These are phyloP conservation scores for Penicillium atrosanguineum DNA, from an alignment of 495 filamentous ascomycete genomes.

Conservation along the genomic window DNA sequence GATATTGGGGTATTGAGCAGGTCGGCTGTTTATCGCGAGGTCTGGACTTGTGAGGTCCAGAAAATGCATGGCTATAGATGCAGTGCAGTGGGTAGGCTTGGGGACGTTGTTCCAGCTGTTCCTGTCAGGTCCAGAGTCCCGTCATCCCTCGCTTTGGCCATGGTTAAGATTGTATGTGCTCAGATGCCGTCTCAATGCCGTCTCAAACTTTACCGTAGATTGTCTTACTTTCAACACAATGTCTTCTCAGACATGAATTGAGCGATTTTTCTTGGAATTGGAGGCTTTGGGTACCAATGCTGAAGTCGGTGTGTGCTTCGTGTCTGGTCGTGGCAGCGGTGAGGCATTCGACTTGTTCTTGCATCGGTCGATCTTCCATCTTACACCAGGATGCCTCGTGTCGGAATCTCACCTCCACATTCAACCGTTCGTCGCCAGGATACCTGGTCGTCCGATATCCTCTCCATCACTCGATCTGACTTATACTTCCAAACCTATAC, in stretches of 20 bases:
- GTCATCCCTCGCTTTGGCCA: conserved; percentile 7
- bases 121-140: too few species aligned
- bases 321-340: neutral
- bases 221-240: neutral
- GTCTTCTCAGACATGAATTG: neutral
- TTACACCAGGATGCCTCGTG: neutral
- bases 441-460: neutral
- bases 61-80: neutral
- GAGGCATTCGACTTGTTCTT: neutral
- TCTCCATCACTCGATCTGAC: neutral
- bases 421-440: neutral
- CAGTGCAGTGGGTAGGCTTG: too few species aligned
- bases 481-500: neutral
- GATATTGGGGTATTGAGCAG: conserved; percentile 10
- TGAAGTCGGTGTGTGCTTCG: conserved; percentile 1
- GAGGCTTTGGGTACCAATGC: neutral
- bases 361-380: neutral
- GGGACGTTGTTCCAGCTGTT: neutral
- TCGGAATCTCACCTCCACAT: neutral
- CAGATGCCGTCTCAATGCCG: conserved; percentile 3
- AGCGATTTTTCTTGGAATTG: conserved; percentile 4
- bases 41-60: conserved; percentile 3
- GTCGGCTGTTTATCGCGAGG: conserved; percentile 4
- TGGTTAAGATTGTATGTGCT: neutral
- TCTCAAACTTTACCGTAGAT: neutral